A percentile compares a stretch with the other conserved stretches of the same genome.
phyloP scores from a whole-genome alignment of 108 stramenopile genomes.

The Nitzschia sp. region DNA sequence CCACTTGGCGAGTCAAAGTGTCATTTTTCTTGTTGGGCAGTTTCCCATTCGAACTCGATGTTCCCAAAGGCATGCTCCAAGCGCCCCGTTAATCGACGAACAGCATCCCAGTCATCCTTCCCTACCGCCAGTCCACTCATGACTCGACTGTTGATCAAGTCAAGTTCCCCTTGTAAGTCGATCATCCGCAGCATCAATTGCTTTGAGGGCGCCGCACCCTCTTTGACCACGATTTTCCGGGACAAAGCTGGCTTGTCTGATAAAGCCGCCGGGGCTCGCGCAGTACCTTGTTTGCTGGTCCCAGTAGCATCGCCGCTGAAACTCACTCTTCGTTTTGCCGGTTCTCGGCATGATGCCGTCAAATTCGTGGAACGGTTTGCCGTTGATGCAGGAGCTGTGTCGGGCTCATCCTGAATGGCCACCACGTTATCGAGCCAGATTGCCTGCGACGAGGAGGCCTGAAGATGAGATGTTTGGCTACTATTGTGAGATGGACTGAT shows the following conservation, averaged over 20 bases:
- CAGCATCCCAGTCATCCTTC: slow-evolving; percentile 18
- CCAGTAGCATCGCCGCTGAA: background rate
- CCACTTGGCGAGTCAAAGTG: too few relatives aligned
- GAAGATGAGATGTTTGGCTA: too few relatives aligned
- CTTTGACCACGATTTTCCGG: background rate
- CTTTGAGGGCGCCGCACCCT: slow-evolving; percentile 3
- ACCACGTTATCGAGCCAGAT: too few relatives aligned
- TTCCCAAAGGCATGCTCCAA: background rate
- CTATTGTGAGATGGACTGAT: too few relatives aligned
- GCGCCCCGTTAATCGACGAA: background rate
- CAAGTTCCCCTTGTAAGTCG: slow-evolving; percentile 19
- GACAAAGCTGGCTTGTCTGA: background rate
- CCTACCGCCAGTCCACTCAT: slow-evolving; percentile 15
- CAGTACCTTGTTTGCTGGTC: background rate
- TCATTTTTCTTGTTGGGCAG: too few relatives aligned
- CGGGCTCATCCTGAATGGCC: too few relatives aligned
- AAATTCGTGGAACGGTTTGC: too few relatives aligned
- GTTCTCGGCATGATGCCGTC: too few relatives aligned
- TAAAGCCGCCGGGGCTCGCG: background rate
- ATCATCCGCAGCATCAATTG: slow-evolving; percentile 18
- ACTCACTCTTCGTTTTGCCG: background rate
- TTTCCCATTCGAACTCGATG: background rate
- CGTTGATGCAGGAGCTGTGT: background rate
- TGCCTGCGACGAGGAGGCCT: too few relatives aligned
- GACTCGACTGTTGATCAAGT: slow-evolving; percentile 11